A percentile compares a stretch with the other conserved stretches of the same genome.
These are phyloP conservation scores for Trebouxia sp. DNA, from an alignment of 139 green algal genomes.

Conservation along the genomic window DNA sequence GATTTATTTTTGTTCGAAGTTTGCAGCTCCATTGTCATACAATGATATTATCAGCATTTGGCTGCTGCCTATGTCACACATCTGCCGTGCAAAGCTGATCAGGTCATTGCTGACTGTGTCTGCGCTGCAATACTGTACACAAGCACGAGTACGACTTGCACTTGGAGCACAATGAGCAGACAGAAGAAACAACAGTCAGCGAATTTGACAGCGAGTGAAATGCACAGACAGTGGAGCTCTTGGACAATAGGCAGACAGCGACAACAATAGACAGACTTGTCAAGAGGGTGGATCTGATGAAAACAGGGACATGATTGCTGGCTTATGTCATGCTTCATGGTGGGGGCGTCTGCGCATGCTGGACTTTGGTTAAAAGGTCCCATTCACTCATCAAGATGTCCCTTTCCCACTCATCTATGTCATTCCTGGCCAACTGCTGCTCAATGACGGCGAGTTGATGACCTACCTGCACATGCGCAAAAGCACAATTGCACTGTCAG, in stretches of 20 bases:
- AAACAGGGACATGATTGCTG: no score
- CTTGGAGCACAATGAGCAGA: no score
- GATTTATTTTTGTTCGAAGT: no score
- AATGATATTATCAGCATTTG: no score
- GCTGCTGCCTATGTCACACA: no score
- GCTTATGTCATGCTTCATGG: no score
- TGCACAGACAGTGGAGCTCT: neutral
- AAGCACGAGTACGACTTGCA: no score
- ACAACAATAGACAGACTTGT: neutral
- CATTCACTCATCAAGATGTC: slow-evolving; percentile 23
- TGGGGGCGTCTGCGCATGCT: neutral
- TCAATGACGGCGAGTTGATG: slow-evolving; percentile 1
- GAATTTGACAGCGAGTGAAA: neutral
- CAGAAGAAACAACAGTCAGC: neutral
- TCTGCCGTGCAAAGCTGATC: no score
- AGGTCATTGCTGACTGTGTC: no score
- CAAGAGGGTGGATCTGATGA: neutral
- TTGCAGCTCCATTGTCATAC: no score
- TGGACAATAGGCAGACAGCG: neutral
- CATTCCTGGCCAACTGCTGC: slow-evolving; percentile 7
- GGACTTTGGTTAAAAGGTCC: neutral
- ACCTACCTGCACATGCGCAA: neutral
- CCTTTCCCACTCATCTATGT: slow-evolving; percentile 19
- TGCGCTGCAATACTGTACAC: no score
- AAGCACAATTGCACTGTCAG: neutral